phyloP scores from a whole-genome alignment of 345 rosid genomes.

The Luvunga scandens region DNA sequence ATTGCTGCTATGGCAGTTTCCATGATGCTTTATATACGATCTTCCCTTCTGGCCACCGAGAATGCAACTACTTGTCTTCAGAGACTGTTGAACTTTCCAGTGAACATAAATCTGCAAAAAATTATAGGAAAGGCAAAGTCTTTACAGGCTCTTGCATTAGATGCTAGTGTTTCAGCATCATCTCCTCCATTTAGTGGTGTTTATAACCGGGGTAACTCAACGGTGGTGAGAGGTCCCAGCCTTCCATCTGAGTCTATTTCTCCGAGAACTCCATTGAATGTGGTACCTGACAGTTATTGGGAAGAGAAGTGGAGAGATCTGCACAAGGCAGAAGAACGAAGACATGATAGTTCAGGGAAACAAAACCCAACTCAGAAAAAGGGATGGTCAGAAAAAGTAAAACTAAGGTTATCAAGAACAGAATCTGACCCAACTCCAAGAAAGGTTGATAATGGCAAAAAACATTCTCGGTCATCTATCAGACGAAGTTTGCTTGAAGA shows the following conservation, averaged over 20 bases:
- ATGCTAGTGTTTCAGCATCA: conserved; percentile 33
- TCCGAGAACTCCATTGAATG: conserved; percentile 56
- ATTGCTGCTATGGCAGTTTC: conserved; percentile 79
- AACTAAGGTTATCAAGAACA: conserved; percentile 54
- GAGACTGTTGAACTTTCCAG: conserved; percentile 82
- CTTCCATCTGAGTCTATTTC: conserved; percentile 54
- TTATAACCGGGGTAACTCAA: conserved; percentile 38
- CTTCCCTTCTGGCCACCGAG: conserved; percentile 90
- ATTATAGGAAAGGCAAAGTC: conserved; percentile 73
- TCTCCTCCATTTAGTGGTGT: conserved; percentile 24
- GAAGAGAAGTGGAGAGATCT: conserved; percentile 88
- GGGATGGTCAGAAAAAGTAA: conserved; percentile 76
- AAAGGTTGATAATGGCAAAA: conserved; percentile 32
- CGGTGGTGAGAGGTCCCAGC: conserved; percentile 44
- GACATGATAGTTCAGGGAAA: conserved; percentile 38
- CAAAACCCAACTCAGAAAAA: conserved; percentile 41
- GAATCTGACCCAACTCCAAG: conserved; percentile 68
- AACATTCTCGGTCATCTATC: conserved; percentile 38
- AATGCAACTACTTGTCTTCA: conserved; percentile 88
- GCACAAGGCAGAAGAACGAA: conserved; percentile 65
- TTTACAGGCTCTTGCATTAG: conserved; percentile 60
- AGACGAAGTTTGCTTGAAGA: conserved; percentile 70
- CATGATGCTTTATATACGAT: conserved; percentile 77
- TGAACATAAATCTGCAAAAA: conserved; percentile 57
- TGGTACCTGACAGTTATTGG: conserved; percentile 86